These are phyloP conservation scores for Melocanna baccifera DNA, from an alignment of 176 grass and related monocot genomes.

Conservation along the genomic window DNA sequence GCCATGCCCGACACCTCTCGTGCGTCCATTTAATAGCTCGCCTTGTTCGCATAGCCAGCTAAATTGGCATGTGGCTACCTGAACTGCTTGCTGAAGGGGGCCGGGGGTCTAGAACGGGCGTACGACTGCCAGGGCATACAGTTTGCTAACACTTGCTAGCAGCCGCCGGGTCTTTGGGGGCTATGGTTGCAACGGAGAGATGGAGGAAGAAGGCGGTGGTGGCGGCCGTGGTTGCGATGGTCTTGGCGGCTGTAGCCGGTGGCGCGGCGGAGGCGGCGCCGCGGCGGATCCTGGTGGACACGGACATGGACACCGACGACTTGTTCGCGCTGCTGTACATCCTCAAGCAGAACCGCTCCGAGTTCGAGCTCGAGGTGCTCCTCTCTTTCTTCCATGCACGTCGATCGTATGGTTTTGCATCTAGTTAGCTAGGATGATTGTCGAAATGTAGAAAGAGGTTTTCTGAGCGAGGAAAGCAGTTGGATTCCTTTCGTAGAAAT, in stretches of 20 bases:
- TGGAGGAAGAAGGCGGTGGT: not conserved
- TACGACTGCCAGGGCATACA: not conserved
- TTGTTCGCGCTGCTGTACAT: constrained; percentile 75
- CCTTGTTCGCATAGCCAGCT: no score
- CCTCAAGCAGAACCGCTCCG: constrained; percentile 74
- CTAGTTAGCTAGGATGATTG: not conserved
- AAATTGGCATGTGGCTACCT: not conserved
- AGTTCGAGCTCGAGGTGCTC: constrained; percentile 80
- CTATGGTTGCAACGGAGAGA: not conserved
- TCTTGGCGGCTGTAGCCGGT: not conserved
- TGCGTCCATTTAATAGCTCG: not conserved
- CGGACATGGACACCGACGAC: constrained; percentile 84
- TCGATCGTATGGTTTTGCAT: not conserved
- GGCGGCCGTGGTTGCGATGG: not conserved
- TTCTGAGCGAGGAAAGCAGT: no score
- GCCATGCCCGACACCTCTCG: no score
- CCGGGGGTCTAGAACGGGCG: not conserved
- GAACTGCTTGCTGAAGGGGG: not conserved
- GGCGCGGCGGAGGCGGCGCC: not conserved
- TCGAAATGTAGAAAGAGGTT: no score
- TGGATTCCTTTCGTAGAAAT: not conserved
- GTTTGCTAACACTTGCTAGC: not conserved
- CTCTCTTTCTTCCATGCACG: not conserved
- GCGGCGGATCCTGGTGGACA: constrained; percentile 62
- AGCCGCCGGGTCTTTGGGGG: not conserved